Evolutionary conservation across 129 eudicot species (phyloP).

Genomic region (Pittosporum tobira): DNA sequence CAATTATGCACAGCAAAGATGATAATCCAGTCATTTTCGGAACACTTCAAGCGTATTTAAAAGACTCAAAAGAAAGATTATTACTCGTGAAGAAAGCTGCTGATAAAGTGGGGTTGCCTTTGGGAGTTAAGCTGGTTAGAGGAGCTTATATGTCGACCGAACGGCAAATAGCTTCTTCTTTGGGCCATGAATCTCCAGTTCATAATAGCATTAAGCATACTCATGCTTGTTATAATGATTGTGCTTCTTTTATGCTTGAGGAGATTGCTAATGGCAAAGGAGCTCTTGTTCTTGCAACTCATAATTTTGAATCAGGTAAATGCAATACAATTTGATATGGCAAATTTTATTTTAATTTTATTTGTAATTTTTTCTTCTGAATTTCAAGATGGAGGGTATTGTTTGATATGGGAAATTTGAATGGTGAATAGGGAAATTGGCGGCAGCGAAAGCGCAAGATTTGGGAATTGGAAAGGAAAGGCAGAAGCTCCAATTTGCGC

Average conservation of each 20-base stretch:
- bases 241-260: slow-evolving; percentile 75
- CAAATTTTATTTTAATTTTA: slow-evolving; percentile 14
- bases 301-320: slow-evolving; percentile 85
- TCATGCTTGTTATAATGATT: slow-evolving; percentile 56
- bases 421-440: slow-evolving; percentile 43
- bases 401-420: slow-evolving; percentile 23
- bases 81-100: slow-evolving; percentile 55
- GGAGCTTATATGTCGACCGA: slow-evolving; percentile 91
- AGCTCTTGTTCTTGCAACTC: slow-evolving; percentile 80
- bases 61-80: slow-evolving; percentile 73
- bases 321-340: not conserved
- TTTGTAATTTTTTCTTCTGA: slow-evolving; percentile 17
- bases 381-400: not conserved
- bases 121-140: slow-evolving; percentile 86
- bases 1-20: slow-evolving; percentile 36
- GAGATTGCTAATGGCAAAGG: slow-evolving; percentile 59
- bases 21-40: slow-evolving; percentile 44
- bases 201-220: slow-evolving; percentile 51
- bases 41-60: slow-evolving; percentile 79
- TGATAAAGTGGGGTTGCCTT: slow-evolving; percentile 66
- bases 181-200: slow-evolving; percentile 67
- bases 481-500: slow-evolving; percentile 71
- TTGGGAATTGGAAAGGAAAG: slow-evolving; percentile 60
- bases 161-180: slow-evolving; percentile 40
- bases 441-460: slow-evolving; percentile 59